Percentiles rank a stretch among this genome's conserved stretches.
These are phyloP conservation scores for Lecanicillium sp. DNA, from an alignment of 2,329 filamentous ascomycete genomes.

Conservation along the genomic window DNA sequence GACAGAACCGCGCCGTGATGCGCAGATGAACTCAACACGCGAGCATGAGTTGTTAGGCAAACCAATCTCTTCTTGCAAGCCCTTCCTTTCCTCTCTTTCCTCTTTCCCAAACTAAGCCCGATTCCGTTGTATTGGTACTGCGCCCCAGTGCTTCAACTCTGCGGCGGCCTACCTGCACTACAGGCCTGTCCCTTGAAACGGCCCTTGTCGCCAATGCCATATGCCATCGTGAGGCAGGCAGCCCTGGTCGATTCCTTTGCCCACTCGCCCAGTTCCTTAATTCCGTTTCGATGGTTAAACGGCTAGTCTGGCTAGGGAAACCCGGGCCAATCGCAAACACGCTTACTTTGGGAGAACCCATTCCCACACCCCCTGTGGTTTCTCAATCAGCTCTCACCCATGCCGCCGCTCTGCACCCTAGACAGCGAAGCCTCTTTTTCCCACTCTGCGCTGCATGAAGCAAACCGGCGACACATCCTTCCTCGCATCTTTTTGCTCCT, in stretches of 20 bases:
- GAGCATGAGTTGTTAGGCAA: too few relatives aligned
- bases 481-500: conserved; percentile 1
- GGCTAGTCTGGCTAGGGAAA: too few relatives aligned
- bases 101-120: neutral
- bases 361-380: too few relatives aligned
- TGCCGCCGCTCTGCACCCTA: conserved; percentile 2
- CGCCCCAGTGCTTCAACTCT: neutral
- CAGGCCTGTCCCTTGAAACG: conserved; percentile 11
- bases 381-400: neutral
- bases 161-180: neutral
- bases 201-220: conserved; percentile 2
- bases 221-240: conserved; percentile 5
- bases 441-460: too few relatives aligned
- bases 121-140: neutral
- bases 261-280: neutral
- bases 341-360: too few relatives aligned
- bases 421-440: neutral
- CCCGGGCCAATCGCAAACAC: too few relatives aligned
- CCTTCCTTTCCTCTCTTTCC: too few relatives aligned
- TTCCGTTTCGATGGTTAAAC: neutral
- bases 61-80: too few relatives aligned
- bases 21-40: too few relatives aligned
- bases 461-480: conserved; percentile 6
- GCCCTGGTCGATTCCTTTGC: too few relatives aligned
- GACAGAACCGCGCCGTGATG: too few relatives aligned